These are phyloP conservation scores for Sechiopsis laciniata DNA, from an alignment of 306 rosid species.

Conservation along the genomic window DNA sequence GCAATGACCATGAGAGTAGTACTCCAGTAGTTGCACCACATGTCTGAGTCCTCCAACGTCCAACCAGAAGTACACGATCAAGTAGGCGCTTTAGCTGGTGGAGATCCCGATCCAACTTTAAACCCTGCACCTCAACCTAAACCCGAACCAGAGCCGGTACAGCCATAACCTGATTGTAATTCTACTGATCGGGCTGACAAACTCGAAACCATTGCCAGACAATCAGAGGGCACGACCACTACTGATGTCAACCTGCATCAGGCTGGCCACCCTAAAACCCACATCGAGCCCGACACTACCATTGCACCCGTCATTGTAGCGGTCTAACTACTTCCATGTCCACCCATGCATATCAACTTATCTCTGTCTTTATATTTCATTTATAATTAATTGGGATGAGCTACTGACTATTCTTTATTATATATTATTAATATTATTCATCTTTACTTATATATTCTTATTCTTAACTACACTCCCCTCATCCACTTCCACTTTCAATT, in stretches of 20 bases:
- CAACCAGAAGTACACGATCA: conserved; percentile 24
- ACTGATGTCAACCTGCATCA: not conserved
- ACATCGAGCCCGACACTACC: conserved; percentile 14
- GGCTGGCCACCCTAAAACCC: conserved; percentile 19
- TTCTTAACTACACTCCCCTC: not conserved
- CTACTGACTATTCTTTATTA: not conserved
- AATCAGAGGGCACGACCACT: conserved; percentile 22
- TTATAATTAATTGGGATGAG: not conserved
- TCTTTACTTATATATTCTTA: not conserved
- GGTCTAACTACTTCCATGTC: not conserved
- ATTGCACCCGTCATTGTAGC: conserved; percentile 27
- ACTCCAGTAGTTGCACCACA: not conserved
- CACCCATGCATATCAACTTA: not conserved
- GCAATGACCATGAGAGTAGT: conserved; percentile 12
- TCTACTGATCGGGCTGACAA: conserved; percentile 19
- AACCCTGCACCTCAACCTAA: not conserved
- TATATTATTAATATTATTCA: not conserved
- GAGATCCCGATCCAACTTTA: not conserved
- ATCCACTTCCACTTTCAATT: not conserved
- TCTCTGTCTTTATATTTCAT: not conserved
- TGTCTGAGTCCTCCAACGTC: conserved; percentile 18
- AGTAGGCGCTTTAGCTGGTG: not conserved
- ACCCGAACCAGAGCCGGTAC: not conserved
- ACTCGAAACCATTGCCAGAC: conserved; percentile 22
- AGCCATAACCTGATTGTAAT: not conserved